phyloP scores from a whole-genome alignment of 768 basidiomycete genomes.

The Tephrocybe rancida region DNA sequence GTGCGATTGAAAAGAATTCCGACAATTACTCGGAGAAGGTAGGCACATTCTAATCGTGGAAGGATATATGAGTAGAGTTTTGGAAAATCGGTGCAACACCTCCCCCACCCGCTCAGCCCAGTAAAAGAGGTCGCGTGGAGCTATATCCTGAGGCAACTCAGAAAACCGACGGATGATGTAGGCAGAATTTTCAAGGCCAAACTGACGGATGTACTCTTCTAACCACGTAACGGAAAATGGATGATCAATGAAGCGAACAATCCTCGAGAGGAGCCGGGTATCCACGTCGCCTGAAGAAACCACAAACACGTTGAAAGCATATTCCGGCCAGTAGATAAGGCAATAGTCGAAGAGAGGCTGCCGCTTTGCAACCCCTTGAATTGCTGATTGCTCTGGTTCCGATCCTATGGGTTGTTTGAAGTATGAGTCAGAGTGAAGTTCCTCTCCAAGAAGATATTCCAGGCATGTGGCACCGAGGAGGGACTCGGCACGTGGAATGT shows the following conservation, averaged over 20 bases:
- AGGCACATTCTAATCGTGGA: constrained; percentile 5
- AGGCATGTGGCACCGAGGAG: not conserved
- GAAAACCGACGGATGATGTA: constrained; percentile 4
- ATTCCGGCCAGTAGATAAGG: constrained; percentile 8
- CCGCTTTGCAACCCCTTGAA: not conserved
- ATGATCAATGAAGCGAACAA: not conserved
- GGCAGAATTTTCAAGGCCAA: not conserved
- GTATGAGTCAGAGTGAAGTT: constrained; percentile 4
- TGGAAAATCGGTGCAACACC: not conserved
- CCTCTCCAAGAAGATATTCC: not conserved
- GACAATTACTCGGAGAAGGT: not conserved
- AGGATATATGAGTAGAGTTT: constrained; percentile 1
- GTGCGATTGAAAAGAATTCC: not conserved
- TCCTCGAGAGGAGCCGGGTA: not conserved
- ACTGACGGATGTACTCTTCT: constrained; percentile 2
- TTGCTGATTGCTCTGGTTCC: not conserved
- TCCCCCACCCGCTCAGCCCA: not conserved
- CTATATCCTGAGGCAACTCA: not conserved
- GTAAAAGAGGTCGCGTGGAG: not conserved
- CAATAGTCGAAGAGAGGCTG: constrained; percentile 5
- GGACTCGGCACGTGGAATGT: not conserved
- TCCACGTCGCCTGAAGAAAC: not conserved
- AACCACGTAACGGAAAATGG: constrained; percentile 6
- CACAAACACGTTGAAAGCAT: not conserved
- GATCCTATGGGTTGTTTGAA: no score